These are phyloP conservation scores for Mucor irregularis DNA, from an alignment of 371 early-diverging fungal genomes.

Conservation along the genomic window DNA sequence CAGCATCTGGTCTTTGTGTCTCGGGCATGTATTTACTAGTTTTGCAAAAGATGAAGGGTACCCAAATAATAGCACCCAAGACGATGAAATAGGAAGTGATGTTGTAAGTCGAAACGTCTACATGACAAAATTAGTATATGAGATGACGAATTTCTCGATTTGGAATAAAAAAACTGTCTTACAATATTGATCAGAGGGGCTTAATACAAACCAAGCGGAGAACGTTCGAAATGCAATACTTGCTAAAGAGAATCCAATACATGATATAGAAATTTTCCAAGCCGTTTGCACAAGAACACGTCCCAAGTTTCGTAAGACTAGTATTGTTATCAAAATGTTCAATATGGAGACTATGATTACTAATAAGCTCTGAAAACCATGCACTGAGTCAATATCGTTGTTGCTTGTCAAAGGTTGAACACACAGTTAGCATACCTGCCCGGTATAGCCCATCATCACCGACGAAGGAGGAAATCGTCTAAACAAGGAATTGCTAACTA, in stretches of 20 bases:
- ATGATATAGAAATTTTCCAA: conserved; percentile 2
- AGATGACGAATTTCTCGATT: neutral
- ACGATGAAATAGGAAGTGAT: neutral
- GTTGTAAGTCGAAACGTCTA: conserved; percentile 1
- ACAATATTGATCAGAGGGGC: neutral
- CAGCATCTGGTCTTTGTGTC: neutral
- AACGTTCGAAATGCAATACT: conserved; percentile 3
- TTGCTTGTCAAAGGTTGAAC: neutral
- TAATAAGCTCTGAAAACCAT: neutral
- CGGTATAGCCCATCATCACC: conserved; percentile 2
- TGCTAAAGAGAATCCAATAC: conserved; percentile 2
- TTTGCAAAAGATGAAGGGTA: conserved; percentile 9
- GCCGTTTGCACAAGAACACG: neutral
- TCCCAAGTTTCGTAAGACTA: neutral
- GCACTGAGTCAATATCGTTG: neutral
- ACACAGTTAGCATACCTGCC: neutral
- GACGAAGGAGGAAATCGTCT: neutral
- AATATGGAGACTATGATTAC: conserved; percentile 8
- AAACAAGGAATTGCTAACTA: conserved; percentile 5
- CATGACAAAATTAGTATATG: neutral
- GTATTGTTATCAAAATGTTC: neutral
- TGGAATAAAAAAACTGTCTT: neutral
- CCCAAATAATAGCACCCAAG: neutral
- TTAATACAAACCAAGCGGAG: neutral
- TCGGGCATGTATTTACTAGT: neutral